Evolutionary conservation across 805 yeast genomes (phyloP).

Genomic region (Schwanniomyces vanrijiae): DNA sequence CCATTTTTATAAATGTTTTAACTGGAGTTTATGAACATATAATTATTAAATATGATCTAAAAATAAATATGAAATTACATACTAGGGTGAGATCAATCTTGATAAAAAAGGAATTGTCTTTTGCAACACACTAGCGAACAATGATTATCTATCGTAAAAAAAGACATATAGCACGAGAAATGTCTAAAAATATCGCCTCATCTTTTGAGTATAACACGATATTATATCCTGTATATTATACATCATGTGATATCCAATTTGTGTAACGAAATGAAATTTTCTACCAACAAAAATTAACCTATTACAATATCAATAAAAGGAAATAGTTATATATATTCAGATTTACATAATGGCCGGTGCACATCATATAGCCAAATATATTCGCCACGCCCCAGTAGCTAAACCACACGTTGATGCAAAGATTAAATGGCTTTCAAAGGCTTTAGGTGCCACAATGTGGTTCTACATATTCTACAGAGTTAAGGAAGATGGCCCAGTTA

Average conservation of each 20-base stretch:
- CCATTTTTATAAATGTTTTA: neutral
- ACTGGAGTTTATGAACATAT: no score
- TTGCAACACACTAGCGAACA: neutral
- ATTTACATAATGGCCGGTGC: constrained; percentile 36
- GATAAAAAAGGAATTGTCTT: no score
- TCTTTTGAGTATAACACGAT: constrained; percentile 30
- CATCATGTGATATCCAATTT: neutral
- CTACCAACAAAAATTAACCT: constrained; percentile 9
- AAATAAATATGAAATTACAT: no score
- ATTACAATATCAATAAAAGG: neutral
- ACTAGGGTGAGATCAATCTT: no score
- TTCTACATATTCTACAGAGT: constrained; percentile 83
- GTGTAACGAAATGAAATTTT: constrained; percentile 4
- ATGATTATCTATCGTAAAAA: no score
- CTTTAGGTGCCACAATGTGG: constrained; percentile 85
- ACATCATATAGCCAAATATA: constrained; percentile 39
- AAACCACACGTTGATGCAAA: constrained; percentile 63
- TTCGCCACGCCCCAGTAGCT: constrained; percentile 61
- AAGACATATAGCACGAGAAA: no score
- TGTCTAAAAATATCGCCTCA: constrained; percentile 24
- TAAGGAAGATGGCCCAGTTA: constrained; percentile 67
- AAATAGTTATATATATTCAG: neutral
- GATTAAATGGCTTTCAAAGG: constrained; percentile 60
- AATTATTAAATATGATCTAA: no score
- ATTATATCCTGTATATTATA: neutral